These are phyloP conservation scores for Aquanectria penicillioides DNA, from an alignment of 2,329 filamentous ascomycete genomes.

Conservation along the genomic window DNA sequence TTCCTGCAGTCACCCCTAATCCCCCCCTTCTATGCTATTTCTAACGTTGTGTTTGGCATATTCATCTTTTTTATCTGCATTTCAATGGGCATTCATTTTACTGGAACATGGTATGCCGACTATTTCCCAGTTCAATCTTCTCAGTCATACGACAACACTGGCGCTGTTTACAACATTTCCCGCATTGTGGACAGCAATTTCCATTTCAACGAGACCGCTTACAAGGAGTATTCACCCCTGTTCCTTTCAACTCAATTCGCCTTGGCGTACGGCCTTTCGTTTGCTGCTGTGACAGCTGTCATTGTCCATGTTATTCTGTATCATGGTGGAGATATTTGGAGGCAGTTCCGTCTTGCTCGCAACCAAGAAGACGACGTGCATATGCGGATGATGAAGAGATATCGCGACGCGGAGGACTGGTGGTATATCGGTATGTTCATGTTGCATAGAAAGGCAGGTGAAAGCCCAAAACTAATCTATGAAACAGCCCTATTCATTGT, in stretches of 20 bases:
- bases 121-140: conserved; percentile 56
- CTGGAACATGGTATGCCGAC: conserved; percentile 12
- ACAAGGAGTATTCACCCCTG: conserved; percentile 66
- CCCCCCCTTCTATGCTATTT: conserved; percentile 68
- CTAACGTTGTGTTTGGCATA: conserved; percentile 65
- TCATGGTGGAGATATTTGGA: conserved; percentile 60
- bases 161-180: conserved; percentile 63
- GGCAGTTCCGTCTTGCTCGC: conserved; percentile 39
- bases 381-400: conserved; percentile 59
- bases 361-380: conserved; percentile 62
- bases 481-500: conserved; percentile 57
- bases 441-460: too few relatives aligned
- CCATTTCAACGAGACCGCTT: conserved; percentile 64
- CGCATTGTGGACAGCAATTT: conserved; percentile 63
- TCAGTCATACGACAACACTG: conserved; percentile 70
- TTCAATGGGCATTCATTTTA: conserved; percentile 16
- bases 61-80: conserved; percentile 53
- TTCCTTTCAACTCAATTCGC: conserved; percentile 65
- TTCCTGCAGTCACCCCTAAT: conserved; percentile 68
- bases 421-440: too few relatives aligned
- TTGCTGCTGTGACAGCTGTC: conserved; percentile 64
- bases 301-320: conserved; percentile 63
- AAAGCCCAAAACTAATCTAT: too few relatives aligned
- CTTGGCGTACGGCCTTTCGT: conserved; percentile 65
- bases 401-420: too few relatives aligned